Evolutionary conservation across 495 filamentous ascomycete species (phyloP).

Genomic region (Apodospora peruviana): DNA sequence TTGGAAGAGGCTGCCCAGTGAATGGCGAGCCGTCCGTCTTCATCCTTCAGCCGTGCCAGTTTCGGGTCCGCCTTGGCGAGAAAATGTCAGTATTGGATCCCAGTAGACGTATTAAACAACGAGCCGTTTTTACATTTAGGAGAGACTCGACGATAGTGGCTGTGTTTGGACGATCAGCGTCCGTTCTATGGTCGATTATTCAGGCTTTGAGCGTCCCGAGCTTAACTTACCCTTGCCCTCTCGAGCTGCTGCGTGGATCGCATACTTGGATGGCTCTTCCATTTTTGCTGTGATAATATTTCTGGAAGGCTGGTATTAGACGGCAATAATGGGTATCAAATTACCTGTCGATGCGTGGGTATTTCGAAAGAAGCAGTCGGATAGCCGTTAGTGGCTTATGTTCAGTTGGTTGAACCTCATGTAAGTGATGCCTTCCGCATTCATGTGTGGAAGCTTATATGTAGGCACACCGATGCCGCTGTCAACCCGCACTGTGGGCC

Average conservation of each 20-base stretch:
- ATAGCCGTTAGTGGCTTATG: no score
- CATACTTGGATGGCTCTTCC: conserved; percentile 52
- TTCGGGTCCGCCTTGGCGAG: conserved; percentile 66
- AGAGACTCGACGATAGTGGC: conserved; percentile 68
- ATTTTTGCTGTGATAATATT: conserved; percentile 9
- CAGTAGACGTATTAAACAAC: background rate
- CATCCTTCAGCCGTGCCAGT: conserved; percentile 67
- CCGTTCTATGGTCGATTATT: background rate
- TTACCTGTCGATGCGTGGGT: no score
- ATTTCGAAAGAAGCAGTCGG: no score
- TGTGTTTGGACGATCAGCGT: conserved; percentile 24
- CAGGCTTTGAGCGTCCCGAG: background rate
- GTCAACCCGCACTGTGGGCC: background rate
- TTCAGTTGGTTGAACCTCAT: no score
- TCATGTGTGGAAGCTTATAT: background rate
- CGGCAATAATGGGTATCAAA: no score
- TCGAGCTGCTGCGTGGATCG: conserved; percentile 82
- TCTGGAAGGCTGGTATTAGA: background rate
- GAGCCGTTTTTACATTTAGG: conserved; percentile 53
- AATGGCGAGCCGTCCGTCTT: conserved; percentile 84
- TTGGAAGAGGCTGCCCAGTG: conserved; percentile 95
- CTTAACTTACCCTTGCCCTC: conserved; percentile 70
- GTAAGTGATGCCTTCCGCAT: conserved; percentile 28
- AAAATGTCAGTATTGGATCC: conserved; percentile 8
- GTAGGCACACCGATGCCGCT: background rate